A percentile compares a stretch with the other conserved stretches of the same genome.
phyloP scores from a whole-genome alignment of 176 grass and related monocot species.

The Oryza longistaminata region DNA sequence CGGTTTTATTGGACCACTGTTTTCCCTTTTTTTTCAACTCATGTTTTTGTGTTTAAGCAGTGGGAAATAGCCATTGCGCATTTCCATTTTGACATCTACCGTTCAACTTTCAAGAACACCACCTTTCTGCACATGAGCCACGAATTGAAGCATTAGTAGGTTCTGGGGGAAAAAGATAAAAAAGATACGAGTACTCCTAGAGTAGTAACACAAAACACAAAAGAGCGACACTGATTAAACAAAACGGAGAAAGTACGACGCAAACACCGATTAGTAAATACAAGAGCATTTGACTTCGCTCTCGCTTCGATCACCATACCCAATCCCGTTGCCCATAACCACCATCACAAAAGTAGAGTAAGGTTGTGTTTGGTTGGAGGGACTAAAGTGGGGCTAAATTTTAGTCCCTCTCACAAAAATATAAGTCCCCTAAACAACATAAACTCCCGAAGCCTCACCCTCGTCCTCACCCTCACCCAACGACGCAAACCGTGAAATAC shows the following conservation, averaged over 20 bases:
- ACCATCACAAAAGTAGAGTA: neutral
- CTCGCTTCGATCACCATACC: neutral
- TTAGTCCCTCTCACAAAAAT: no score
- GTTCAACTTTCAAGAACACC: neutral
- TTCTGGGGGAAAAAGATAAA: neutral
- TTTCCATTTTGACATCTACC: neutral
- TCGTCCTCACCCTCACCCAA: no score
- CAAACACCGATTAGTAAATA: neutral
- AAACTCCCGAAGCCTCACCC: neutral
- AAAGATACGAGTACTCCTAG: no score
- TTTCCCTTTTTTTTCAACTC: neutral
- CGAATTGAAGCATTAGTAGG: neutral
- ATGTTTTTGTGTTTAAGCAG: no score
- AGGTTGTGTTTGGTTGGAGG: no score
- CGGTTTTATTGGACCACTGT: neutral
- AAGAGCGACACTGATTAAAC: neutral
- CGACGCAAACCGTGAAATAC: neutral
- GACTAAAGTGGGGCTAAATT: no score
- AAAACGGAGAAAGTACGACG: neutral
- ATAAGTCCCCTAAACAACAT: no score
- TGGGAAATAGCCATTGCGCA: neutral
- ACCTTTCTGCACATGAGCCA: neutral
- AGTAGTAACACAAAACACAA: neutral
- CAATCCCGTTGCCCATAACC: conserved; percentile 3
- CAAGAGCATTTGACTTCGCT: neutral